phyloP scores from a whole-genome alignment of 2,329 filamentous ascomycete genomes.

The Hysterium pulicare region DNA sequence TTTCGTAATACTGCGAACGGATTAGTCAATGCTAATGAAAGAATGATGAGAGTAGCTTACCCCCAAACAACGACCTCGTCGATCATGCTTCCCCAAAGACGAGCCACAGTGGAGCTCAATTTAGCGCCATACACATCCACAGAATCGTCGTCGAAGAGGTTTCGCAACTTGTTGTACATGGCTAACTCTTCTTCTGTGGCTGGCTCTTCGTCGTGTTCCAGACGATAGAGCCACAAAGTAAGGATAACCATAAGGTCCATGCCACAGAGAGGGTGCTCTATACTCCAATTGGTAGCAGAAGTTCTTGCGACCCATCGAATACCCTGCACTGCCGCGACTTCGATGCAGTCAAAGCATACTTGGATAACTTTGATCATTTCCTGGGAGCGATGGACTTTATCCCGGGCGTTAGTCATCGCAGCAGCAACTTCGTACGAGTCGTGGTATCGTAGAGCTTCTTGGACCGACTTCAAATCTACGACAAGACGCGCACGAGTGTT shows the following conservation, averaged over 20 bases:
- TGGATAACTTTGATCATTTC: conserved; percentile 99
- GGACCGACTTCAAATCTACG: conserved; percentile 91
- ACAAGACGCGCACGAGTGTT: conserved; percentile 90
- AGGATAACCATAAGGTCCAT: conserved; percentile 98
- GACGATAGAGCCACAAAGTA: conserved; percentile 95
- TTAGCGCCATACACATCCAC: conserved; percentile 78
- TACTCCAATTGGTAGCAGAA: conserved; percentile 97
- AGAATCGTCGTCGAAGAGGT: conserved; percentile 85
- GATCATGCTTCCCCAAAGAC: conserved; percentile 95
- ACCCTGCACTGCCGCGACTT: conserved; percentile 89
- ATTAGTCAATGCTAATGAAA: conserved; percentile 42
- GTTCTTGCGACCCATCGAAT: conserved; percentile 98
- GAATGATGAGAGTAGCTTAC: conserved; percentile 59
- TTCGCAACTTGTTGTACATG: conserved; percentile 92
- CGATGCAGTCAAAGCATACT: conserved; percentile 95
- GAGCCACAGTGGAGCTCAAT: conserved; percentile 90
- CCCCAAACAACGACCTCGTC: conserved; percentile 99
- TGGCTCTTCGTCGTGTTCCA: conserved; percentile 97
- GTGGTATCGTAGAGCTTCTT: conserved; percentile 95
- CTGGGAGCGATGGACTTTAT: conserved; percentile 88
- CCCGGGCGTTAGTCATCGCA: conserved; percentile 90
- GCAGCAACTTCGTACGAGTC: conserved; percentile 95
- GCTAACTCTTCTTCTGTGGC: conserved; percentile 76
- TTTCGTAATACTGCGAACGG: conserved; percentile 68
- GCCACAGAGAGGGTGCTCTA: conserved; percentile 94